Percentiles rank a stretch among this genome's conserved stretches.
These are phyloP conservation scores for Colletotrichum echinochloae DNA, from an alignment of 2,329 filamentous ascomycete species.

Conservation along the genomic window DNA sequence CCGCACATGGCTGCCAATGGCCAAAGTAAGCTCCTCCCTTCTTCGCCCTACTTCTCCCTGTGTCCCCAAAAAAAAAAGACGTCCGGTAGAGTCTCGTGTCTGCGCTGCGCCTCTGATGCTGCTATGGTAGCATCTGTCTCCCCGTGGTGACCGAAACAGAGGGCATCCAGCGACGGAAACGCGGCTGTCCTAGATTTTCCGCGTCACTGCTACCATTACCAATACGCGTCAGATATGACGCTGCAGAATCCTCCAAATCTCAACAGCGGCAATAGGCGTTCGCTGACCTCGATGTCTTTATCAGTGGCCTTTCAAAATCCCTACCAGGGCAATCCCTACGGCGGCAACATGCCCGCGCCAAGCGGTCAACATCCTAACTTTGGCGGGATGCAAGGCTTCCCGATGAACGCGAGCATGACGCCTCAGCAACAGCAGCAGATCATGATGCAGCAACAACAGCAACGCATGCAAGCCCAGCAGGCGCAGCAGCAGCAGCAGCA, in stretches of 20 bases:
- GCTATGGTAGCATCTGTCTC: constrained; percentile 17
- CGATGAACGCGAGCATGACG: constrained; percentile 67
- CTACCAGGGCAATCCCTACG: constrained; percentile 69
- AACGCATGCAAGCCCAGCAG: constrained; percentile 42
- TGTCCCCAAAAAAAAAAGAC: constrained; percentile 21
- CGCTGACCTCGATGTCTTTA: constrained; percentile 47
- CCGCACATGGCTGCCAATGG: constrained; percentile 70
- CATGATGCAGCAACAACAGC: constrained; percentile 46
- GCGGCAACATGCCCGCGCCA: constrained; percentile 62
- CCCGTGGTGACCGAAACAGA: not conserved
- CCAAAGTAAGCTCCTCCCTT: constrained; percentile 64
- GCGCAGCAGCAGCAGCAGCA: constrained; percentile 49
- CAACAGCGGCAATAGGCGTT: constrained; percentile 42
- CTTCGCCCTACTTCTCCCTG: constrained; percentile 43
- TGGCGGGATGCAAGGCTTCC: constrained; percentile 61
- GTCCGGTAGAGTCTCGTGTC: constrained; percentile 17
- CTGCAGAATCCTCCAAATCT: constrained; percentile 39
- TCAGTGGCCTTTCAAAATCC: constrained; percentile 70
- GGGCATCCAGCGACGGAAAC: constrained; percentile 4
- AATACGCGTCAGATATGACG: not conserved
- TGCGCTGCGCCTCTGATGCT: constrained; percentile 26
- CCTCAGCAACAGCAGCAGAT: constrained; percentile 49
- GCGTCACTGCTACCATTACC: not conserved
- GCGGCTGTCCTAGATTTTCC: constrained; percentile 3
- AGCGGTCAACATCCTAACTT: constrained; percentile 66